phyloP scores from a whole-genome alignment of 371 early-diverging fungal genomes.

The Lichtheimia ornata region DNA sequence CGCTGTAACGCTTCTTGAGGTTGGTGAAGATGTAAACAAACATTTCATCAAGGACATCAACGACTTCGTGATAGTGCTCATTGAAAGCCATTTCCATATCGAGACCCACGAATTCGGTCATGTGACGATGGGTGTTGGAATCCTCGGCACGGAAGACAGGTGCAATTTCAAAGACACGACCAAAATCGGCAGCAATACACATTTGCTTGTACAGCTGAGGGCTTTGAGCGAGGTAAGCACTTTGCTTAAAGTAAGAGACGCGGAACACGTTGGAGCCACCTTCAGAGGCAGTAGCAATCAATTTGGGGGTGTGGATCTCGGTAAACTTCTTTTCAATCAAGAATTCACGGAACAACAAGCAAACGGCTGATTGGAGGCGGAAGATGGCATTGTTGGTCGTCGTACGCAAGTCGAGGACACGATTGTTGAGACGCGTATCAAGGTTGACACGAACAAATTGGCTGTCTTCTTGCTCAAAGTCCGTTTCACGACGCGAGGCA shows the following conservation, averaged over 20 bases:
- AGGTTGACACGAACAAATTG: conserved; percentile 81
- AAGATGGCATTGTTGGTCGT: conserved; percentile 98
- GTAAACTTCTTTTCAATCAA: conserved; percentile 83
- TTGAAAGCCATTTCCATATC: conserved; percentile 99
- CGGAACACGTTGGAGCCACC: conserved; percentile 99
- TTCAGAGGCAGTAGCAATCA: conserved; percentile 96
- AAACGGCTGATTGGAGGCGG: conserved; percentile 95
- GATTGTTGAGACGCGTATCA: conserved; percentile 96
- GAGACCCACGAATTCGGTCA: conserved; percentile 99
- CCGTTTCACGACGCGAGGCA: conserved; percentile 87
- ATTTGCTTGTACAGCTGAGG: conserved; percentile 99
- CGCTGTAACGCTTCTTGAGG: conserved; percentile 77
- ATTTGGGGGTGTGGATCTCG: conserved; percentile 99
- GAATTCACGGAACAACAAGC: conserved; percentile 94
- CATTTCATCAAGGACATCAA: conserved; percentile 89
- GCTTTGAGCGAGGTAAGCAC: conserved; percentile 98
- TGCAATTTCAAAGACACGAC: conserved; percentile 98
- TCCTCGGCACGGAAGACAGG: conserved; percentile 99
- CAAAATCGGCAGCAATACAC: conserved; percentile 98
- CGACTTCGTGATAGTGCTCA: conserved; percentile 97
- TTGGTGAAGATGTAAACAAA: conserved; percentile 93
- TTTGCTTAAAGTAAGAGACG: conserved; percentile 95
- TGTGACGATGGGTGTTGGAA: conserved; percentile 98
- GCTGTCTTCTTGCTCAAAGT: conserved; percentile 71
- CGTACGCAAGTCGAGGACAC: conserved; percentile 96